Evolutionary conservation across 768 basidiomycete genomes (phyloP), one percentile per base, ranked within the genome.

Genomic region (Naganishia randhawae): DNA sequence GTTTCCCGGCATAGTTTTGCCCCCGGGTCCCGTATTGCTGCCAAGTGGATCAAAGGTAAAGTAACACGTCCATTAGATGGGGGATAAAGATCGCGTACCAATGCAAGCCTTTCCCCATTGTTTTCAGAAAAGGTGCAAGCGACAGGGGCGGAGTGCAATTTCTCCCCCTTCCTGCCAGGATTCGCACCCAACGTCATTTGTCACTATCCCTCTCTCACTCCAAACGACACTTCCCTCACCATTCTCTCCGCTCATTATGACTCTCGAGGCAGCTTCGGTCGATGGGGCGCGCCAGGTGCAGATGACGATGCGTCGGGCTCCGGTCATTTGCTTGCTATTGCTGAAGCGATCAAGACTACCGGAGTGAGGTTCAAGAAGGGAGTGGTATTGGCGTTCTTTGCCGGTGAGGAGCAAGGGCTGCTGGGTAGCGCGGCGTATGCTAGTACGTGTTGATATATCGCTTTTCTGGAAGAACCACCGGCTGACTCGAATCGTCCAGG

Each of bases 321-420:
- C 17, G 85, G 85, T 9, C 87, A 89, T 2, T 77, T 95, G n/a
- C 83, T 96, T 19, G 85, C 85, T 3, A 90, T 95, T 69, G 91
- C 92, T 3, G 85, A 85, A 45, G 85, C 87, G 2, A 90, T 96
- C 71, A 83, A 82, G 35, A 83, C 85, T 42, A 85, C 85, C 70
- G 85, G 85, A 17, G 76, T 95, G 73, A 84, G 81, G 55, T 93
- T 94, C 82, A 83, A 85, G 53, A 85, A 85, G 75, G 87, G 88
- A 72, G 89, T 95, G 19, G 87, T 91, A 72, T 83, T 96, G 10
- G 87, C 86, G 45, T 86, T 87, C 55, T 95, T 95, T 73, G 89
- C 91, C 1, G 93, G 92, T 6, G 93, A 96, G 76, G 93, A 96
- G 73, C 93, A 96, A 75, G 93, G 93, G 4, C 80, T 93, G 17